A percentile compares a stretch with the other conserved stretches of the same genome.
phyloP scores from a whole-genome alignment of 768 basidiomycete species.

The Lentinula detonsa region DNA sequence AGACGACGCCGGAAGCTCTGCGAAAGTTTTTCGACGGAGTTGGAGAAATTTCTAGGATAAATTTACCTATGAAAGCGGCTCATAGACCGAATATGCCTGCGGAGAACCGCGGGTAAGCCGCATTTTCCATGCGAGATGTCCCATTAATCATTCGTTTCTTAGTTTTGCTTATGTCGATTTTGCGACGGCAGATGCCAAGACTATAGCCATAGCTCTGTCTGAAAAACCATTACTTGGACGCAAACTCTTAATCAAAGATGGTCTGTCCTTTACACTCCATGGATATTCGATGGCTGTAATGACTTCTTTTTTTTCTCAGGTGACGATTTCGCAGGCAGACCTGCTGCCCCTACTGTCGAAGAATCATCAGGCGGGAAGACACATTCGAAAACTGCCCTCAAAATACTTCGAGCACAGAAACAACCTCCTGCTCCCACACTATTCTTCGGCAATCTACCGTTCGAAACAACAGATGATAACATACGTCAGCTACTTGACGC shows the following conservation, averaged over 20 bases:
- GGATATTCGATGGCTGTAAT: conserved; percentile 6
- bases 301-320: conserved; percentile 35
- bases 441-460: conserved; percentile 91
- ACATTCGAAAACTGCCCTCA: conserved; percentile 66
- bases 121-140: conserved; percentile 11
- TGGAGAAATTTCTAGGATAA: conserved; percentile 72
- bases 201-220: conserved; percentile 69
- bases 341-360: conserved; percentile 36
- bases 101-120: conserved; percentile 75
- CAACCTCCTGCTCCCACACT: conserved; percentile 81
- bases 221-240: conserved; percentile 83
- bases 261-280: conserved; percentile 30
- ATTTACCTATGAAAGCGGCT: conserved; percentile 77
- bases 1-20: conserved; percentile 53
- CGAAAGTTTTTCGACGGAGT: conserved; percentile 49
- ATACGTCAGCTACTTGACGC: conserved; percentile 71
- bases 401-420: conserved; percentile 72
- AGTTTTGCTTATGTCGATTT: conserved; percentile 99
- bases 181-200: conserved; percentile 66
- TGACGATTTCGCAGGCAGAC: conserved; percentile 67
- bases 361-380: conserved; percentile 12
- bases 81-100: conserved; percentile 40
- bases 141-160: not conserved
- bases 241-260: conserved; percentile 89
- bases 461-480: conserved; percentile 77